Evolutionary conservation across 2,329 filamentous ascomycete genomes (phyloP).

Genomic region (Penicillium olsonii): DNA sequence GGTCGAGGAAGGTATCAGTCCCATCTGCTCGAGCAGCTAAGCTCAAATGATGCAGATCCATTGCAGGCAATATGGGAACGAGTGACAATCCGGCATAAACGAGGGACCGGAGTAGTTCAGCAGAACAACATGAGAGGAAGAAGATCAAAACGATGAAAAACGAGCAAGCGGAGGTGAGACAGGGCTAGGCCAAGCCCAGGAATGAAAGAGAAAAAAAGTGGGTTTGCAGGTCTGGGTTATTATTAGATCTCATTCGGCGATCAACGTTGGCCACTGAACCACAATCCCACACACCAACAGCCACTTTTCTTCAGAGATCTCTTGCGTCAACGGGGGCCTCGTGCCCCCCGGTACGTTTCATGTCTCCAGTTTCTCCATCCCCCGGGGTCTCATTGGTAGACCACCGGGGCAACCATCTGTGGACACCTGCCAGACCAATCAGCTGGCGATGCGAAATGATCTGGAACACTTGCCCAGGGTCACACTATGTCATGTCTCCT

Average conservation of each 20-base stretch:
- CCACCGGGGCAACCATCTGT: background rate
- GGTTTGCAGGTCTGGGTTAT: conserved; percentile 18
- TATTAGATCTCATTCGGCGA: conserved; percentile 21
- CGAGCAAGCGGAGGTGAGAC: conserved; percentile 19
- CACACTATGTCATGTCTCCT: conserved; percentile 2
- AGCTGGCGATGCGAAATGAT: conserved; percentile 2
- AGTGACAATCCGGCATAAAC: conserved; percentile 19
- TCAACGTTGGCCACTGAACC: conserved; percentile 5
- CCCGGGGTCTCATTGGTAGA: conserved; percentile 16
- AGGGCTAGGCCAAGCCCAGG: conserved; percentile 11
- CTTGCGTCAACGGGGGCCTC: conserved; percentile 7
- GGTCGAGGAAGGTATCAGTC: conserved; percentile 43
- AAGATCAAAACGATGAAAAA: conserved; percentile 11
- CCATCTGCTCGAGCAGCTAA: conserved; percentile 29
- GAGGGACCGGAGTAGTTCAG: conserved; percentile 14
- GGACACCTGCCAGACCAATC: conserved; percentile 11
- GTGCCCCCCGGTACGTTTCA: conserved; percentile 14
- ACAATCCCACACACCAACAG: background rate
- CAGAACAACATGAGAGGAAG: conserved; percentile 15
- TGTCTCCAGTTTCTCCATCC: conserved; percentile 1
- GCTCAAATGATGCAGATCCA: conserved; percentile 26
- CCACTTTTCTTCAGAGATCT: conserved; percentile 4
- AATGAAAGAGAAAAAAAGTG: conserved; percentile 25
- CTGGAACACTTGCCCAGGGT: conserved; percentile 18
- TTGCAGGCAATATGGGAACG: conserved; percentile 22